Evolutionary conservation across 2,329 filamentous ascomycete genomes (phyloP), one percentile per base, ranked within the genome.

Genomic region (Aspergillus ochraceoroseus): DNA sequence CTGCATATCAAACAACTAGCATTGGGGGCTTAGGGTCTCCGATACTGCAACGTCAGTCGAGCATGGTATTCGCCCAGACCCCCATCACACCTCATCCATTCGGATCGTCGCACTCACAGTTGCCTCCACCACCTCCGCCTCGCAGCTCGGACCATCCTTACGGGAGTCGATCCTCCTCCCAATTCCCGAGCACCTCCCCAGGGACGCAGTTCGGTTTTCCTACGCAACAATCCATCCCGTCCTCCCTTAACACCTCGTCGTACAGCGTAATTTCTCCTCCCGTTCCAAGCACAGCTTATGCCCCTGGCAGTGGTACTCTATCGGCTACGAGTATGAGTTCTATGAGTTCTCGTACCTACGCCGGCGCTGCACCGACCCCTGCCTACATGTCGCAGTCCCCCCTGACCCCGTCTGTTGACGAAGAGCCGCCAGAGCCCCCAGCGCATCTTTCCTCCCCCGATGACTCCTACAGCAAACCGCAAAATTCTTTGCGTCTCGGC

Each of bases 1-100:
- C 72, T 2, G 70, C 70, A 14, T 74, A 74, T 46, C 66, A 69
- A 30, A 55, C 66, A 13, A 48, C 64, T 3, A 49, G 49, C n/a
- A 51, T 59, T 15, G 47, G 57, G 3, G 49, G 51, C 14, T 48
- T 64, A 20, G 51, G 50, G 11, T 56, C 63, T 31, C 51, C 63
- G 2, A 63, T 57, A 34, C 46, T 62, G 6, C 58, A 61, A 23
- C 61, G 59, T 48, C 64, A 61, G 36, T 51, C 54, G 19, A 55
- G 51, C 48, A 54, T 54, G 37, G 48, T 49, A 25, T 61, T 55
- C 46, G 49, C 53, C 44, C 52, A 60, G 43, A 54, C 51, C 18
- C 48, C 50, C 7, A 54, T 64, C 2, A 58, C 62, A 23, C 58
- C 59, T 3, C 57, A 58, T 29, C 51, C 58, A 2, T 64, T 65